A percentile compares a stretch with the other conserved stretches of the same genome.
Evolutionary conservation across 2,329 filamentous ascomycete species (phyloP).

Genomic region (Capronia coronata): DNA sequence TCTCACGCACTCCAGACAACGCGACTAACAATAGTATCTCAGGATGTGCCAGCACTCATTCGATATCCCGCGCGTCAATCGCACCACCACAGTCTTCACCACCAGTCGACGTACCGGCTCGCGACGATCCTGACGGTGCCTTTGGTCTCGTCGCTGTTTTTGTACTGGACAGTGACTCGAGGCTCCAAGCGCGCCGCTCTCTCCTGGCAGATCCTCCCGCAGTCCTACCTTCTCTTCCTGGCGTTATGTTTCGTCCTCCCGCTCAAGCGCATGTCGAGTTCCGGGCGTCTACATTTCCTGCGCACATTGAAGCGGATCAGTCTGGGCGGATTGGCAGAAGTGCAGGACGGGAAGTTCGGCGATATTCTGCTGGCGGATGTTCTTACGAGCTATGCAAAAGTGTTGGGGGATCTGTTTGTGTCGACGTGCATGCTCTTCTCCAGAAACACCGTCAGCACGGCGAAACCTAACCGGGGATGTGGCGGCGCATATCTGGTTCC

Average conservation of each 20-base stretch:
- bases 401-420: constrained; percentile 83
- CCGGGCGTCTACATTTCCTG: constrained; percentile 69
- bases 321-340: constrained; percentile 77
- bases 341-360: constrained; percentile 85
- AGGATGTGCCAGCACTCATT: constrained; percentile 78
- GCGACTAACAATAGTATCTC: constrained; percentile 25
- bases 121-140: constrained; percentile 69
- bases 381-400: constrained; percentile 88
- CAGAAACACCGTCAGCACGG: constrained; percentile 64
- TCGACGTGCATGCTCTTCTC: constrained; percentile 86
- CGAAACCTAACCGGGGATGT: constrained; percentile 71
- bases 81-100: constrained; percentile 64
- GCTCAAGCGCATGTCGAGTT: constrained; percentile 59
- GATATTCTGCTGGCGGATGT: constrained; percentile 92
- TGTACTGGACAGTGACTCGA: constrained; percentile 78
- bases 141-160: constrained; percentile 62
- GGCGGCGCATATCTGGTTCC: constrained; percentile 75
- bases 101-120: constrained; percentile 78
- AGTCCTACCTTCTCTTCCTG: constrained; percentile 71
- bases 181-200: constrained; percentile 64
- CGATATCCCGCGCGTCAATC: constrained; percentile 73
- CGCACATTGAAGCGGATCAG: constrained; percentile 69
- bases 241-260: constrained; percentile 66
- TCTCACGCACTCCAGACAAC: too few species aligned
- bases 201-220: constrained; percentile 76